Percentiles rank a stretch among this genome's conserved stretches.
These are phyloP conservation scores for Venturia aucupariae DNA, from an alignment of 2,329 filamentous ascomycete genomes.

Conservation along the genomic window DNA sequence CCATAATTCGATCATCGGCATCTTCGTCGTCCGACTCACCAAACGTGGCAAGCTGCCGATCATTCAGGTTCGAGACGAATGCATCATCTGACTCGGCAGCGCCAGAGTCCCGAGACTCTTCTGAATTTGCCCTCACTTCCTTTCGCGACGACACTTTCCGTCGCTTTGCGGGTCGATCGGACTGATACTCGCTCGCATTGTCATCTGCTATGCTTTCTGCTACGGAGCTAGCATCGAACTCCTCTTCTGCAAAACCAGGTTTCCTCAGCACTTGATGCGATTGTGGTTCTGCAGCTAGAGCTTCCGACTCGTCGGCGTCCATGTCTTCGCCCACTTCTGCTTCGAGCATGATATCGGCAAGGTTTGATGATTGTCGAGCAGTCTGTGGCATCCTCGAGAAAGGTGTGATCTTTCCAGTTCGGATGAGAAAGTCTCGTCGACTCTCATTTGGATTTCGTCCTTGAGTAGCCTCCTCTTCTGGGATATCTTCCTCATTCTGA, in stretches of 20 bases:
- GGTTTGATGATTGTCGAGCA: conserved; percentile 54
- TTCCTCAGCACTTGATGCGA: conserved; percentile 41
- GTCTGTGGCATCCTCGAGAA: conserved; percentile 72
- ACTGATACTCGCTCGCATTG: conserved; percentile 26
- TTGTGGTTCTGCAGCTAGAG: conserved; percentile 19
- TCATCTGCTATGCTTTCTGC: conserved; percentile 16
- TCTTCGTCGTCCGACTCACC: conserved; percentile 31
- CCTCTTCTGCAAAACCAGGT: conserved; percentile 35
- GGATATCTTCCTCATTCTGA: conserved; percentile 45
- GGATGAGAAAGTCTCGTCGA: conserved; percentile 79
- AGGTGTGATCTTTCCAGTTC: conserved; percentile 94
- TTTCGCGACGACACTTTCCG: conserved; percentile 24
- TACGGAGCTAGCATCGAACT: neutral
- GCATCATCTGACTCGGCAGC: conserved; percentile 31
- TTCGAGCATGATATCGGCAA: conserved; percentile 71
- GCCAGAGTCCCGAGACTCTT: conserved; percentile 8
- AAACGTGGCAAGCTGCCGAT: conserved; percentile 29
- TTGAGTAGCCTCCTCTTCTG: conserved; percentile 1
- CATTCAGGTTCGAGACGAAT: conserved; percentile 33
- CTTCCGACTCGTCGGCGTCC: conserved; percentile 19
- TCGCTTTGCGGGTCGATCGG: conserved; percentile 32
- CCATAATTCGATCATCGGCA: conserved; percentile 30
- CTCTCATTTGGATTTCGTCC: conserved; percentile 68
- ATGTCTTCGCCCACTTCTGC: conserved; percentile 60
- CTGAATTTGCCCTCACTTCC: conserved; percentile 14